Base-by-base conservation (phyloP, 2,329 filamentous ascomycete genomes). In the Cladophialophora psammophila region DNA sequence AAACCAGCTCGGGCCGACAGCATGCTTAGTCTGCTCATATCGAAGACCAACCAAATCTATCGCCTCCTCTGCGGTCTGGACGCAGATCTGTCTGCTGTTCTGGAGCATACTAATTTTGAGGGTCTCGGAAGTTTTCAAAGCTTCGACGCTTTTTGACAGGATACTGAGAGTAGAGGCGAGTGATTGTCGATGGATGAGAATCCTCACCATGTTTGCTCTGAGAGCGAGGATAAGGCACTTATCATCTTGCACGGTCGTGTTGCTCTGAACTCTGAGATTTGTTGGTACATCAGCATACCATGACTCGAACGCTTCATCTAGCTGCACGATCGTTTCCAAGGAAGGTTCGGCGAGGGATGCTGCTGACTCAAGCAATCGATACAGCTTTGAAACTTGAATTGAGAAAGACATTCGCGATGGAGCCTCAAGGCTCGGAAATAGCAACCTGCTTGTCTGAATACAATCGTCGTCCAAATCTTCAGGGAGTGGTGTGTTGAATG, bases 391-490 rank as follows among this genome's bases (percentile, higher is more conserved):
- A 8, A 48, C 42, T 20, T 48, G 42, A 7, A 48, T 48, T 48
- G 42, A 48, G 20, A 48, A 48, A n/a, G 42, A 48, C 42, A 48
- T 48, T 48, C 7, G n/a, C 4, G 42, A 48, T n/a, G 42, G 42
- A 48, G 42, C 42, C 42, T 48, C 42, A 48, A 48, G 42, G 6
- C n/a, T 48, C 7, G 42, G 42, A 20, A 20, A 48, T 4, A 48
- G 42, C 18, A 48, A 20, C 18, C 42, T 48, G 42, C n/a, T 48
- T 48, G 20, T 48, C 18, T 48, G 42, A 10, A 48, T 26, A 48
- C 42, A 48, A 48, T 48, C 42, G 42, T 48, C 42, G 42, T 48
- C 42, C n/a, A 48, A 48, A 20, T 48, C 42, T 48, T 48, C 42
- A 10, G 42, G 42, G 12, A 48, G 42, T 20, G 42, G 42, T 18